A percentile compares a stretch with the other conserved stretches of the same genome.
These are phyloP conservation scores for Crithidia fasciculata DNA, from an alignment of 208 protist species.

Conservation along the genomic window DNA sequence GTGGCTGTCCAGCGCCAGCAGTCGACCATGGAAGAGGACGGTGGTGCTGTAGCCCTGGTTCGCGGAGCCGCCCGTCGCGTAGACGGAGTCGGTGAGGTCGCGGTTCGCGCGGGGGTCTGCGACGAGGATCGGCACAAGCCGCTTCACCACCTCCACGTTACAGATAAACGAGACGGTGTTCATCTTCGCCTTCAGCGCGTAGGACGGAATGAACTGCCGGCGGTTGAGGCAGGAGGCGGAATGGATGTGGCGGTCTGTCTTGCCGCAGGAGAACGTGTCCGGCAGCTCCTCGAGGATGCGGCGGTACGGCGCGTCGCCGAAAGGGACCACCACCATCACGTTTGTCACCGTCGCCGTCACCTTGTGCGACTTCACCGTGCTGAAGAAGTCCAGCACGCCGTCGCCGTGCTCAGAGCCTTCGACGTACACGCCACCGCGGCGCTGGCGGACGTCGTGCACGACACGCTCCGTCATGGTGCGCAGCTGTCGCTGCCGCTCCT, in stretches of 20 bases:
- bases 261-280: conserved; percentile 53
- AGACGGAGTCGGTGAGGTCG: conserved; percentile 5
- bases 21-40: conserved; percentile 52
- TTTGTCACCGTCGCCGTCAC: conserved; percentile 65
- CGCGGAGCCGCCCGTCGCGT: conserved; percentile 5
- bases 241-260: conserved; percentile 50
- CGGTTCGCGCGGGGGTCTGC: neutral
- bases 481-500: conserved; percentile 45
- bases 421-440: conserved; percentile 25
- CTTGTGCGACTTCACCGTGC: conserved; percentile 45
- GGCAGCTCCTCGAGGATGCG: conserved; percentile 70
- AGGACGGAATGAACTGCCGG: conserved; percentile 71
- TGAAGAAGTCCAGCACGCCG: conserved; percentile 41
- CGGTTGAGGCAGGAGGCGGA: conserved; percentile 58
- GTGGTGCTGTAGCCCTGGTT: conserved; percentile 25
- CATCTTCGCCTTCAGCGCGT: conserved; percentile 78
- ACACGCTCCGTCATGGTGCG: conserved; percentile 59
- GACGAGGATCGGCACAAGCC: conserved; percentile 18
- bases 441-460: conserved; percentile 37
- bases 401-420: conserved; percentile 17
- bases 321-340: conserved; percentile 82
- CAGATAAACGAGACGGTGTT: conserved; percentile 64
- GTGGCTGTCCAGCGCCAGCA: conserved; percentile 55
- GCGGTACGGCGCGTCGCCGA: conserved; percentile 82
- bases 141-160: conserved; percentile 38